A percentile compares a stretch with the other conserved stretches of the same genome.
These are phyloP conservation scores for Leucocoprinus sp. DNA, from an alignment of 768 basidiomycete species.

Conservation along the genomic window DNA sequence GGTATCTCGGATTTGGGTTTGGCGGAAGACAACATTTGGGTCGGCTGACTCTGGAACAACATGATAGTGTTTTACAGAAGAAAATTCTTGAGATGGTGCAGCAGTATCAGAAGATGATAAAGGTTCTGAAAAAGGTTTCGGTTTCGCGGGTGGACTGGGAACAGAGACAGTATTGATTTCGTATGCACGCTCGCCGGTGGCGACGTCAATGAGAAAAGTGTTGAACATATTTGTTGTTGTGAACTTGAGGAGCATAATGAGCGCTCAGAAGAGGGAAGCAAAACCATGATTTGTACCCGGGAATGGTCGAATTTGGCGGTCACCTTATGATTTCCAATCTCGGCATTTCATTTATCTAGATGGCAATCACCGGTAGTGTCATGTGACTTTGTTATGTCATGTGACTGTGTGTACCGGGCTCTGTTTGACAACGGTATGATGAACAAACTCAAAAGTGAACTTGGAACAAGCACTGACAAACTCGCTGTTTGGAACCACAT, in stretches of 20 bases:
- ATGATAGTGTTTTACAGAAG: slow-evolving; percentile 13
- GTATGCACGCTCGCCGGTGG: slow-evolving; percentile 41
- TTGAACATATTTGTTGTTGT: slow-evolving; percentile 51
- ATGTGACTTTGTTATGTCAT: slow-evolving; percentile 16
- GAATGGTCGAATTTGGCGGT: slow-evolving; percentile 25
- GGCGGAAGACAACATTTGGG: slow-evolving; percentile 21
- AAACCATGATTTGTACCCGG: slow-evolving; percentile 7
- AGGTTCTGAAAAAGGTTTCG: slow-evolving; percentile 16
- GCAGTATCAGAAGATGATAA: slow-evolving; percentile 12
- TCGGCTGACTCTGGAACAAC: slow-evolving; percentile 14
- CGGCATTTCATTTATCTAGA: slow-evolving; percentile 34
- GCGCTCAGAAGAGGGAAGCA: slow-evolving; percentile 1
- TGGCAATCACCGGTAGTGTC: slow-evolving; percentile 4
- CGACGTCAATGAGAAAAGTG: slow-evolving; percentile 42
- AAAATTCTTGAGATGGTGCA: slow-evolving; percentile 8
- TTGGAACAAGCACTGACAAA: slow-evolving; percentile 23
- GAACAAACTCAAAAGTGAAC: slow-evolving; percentile 33
- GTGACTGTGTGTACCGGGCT: slow-evolving; percentile 23
- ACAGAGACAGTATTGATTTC: slow-evolving; percentile 38
- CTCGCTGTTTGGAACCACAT: slow-evolving; percentile 22
- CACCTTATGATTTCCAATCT: slow-evolving; percentile 38
- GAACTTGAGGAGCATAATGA: slow-evolving; percentile 50
- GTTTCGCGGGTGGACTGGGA: slow-evolving; percentile 21
- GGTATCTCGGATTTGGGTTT: slow-evolving; percentile 36
- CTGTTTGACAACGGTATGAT: slow-evolving; percentile 22